These are phyloP conservation scores for Phytophthora pseudosyringae DNA, from an alignment of 352 stramenopile species.

Conservation along the genomic window DNA sequence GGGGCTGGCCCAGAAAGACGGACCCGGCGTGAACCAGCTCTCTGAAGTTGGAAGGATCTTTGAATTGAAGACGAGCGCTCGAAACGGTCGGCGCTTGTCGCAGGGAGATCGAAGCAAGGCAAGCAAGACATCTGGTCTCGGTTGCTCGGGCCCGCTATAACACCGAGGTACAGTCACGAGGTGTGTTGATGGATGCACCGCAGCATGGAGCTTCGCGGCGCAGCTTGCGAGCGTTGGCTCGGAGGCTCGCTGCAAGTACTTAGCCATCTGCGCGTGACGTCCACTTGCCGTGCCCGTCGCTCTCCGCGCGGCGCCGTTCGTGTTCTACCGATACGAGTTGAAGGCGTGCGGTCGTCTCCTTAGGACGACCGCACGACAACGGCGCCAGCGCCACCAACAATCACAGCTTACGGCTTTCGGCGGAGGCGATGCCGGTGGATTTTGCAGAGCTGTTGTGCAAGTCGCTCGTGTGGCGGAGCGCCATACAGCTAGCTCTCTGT, in stretches of 20 bases:
- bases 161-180: background rate
- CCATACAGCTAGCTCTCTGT: slow-evolving; percentile 18
- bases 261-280: slow-evolving; percentile 14
- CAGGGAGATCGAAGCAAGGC: slow-evolving; percentile 18
- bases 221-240: background rate
- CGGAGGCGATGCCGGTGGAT: slow-evolving; percentile 26
- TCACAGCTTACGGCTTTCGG: slow-evolving; percentile 21
- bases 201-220: background rate
- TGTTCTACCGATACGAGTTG: slow-evolving; percentile 26
- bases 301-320: slow-evolving; percentile 24
- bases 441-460: slow-evolving; percentile 35
- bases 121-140: slow-evolving; percentile 16
- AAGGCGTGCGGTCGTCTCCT: slow-evolving; percentile 7
- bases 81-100: slow-evolving; percentile 37
- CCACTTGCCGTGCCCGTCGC: slow-evolving; percentile 25
- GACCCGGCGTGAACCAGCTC: slow-evolving; percentile 30
- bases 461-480: slow-evolving; percentile 20
- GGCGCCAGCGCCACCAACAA: slow-evolving; percentile 18
- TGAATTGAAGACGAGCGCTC: slow-evolving; percentile 28
- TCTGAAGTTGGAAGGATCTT: slow-evolving; percentile 40
- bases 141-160: background rate
- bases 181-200: slow-evolving; percentile 6
- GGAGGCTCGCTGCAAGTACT: slow-evolving; percentile 5
- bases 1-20: slow-evolving; percentile 24
- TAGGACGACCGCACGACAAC: slow-evolving; percentile 13